Evolutionary conservation across 257 asterid genomes (phyloP).

Genomic region (Solanum medicagineum): DNA sequence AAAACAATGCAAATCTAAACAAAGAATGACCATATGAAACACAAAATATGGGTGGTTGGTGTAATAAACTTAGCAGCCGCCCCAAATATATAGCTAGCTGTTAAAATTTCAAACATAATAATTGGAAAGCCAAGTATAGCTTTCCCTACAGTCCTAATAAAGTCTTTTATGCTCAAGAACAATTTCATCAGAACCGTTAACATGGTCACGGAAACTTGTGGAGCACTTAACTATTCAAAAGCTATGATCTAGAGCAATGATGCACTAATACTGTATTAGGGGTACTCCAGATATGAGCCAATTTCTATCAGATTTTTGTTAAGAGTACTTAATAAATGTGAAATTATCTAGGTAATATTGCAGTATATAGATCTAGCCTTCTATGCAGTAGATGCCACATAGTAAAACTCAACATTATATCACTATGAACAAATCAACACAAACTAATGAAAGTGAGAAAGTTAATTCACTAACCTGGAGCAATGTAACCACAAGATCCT

Average conservation of each 20-base stretch:
- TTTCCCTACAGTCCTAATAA: background rate
- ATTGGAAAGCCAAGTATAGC: background rate
- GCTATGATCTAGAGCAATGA: background rate
- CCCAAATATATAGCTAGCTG: background rate
- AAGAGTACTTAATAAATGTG: background rate
- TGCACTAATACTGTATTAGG: background rate
- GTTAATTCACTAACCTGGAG: constrained; percentile 54
- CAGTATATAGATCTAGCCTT: background rate
- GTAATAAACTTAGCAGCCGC: background rate
- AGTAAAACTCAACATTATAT: background rate
- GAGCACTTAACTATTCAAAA: background rate
- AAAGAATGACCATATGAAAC: background rate
- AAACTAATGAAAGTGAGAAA: background rate
- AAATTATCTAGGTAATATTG: background rate
- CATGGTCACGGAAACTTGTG: background rate
- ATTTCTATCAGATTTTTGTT: background rate
- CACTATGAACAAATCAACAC: background rate
- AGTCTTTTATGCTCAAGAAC: background rate
- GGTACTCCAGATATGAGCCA: background rate
- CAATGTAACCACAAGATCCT: constrained; percentile 97
- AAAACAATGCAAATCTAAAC: background rate
- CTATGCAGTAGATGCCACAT: background rate
- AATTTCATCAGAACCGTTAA: background rate
- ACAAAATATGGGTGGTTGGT: background rate
- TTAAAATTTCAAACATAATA: background rate